Evolutionary conservation across 2,329 filamentous ascomycete genomes (phyloP), one percentile per base, ranked within the genome.

Genomic region (Huntiella bhutanensis): DNA sequence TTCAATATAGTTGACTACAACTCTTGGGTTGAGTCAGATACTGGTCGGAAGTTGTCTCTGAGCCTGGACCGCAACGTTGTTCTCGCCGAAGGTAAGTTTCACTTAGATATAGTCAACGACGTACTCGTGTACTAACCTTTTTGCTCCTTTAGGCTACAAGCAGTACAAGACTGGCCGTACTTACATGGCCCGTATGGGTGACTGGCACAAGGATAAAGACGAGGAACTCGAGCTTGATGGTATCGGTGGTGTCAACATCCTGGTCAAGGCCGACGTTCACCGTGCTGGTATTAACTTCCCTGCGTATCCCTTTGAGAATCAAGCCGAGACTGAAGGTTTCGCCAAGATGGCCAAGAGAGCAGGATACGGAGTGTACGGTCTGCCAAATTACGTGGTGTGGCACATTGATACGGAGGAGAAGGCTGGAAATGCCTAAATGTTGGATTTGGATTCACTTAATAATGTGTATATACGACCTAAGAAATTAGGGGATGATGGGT

Each of bases 271-370:
- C 4, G 88, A 98, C 61, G 88, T 98, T 8, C 91, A 98, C 63
- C 77, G 91, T 65, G 85, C 88, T 57, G 85, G 85, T 88, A 91
- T 98, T 67, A 98, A 98, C 63, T 98, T 98, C 63, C 91, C 91
- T 6, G 79, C 77, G 59, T 98, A 98, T 58, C 74, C 91, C 3
- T 98, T 98, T 60, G 91, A 98, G 61, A 96, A 98, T 63, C 91
- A 98, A 66, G 91, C 91, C 52, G 91, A 98, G 64, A 98, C 91
- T 4, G 91, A 98, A 65, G 91, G 91, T 5, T 98, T 98, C 58
- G 91, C 91, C 34, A 94, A 92, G 62, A 98, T 98, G 91, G 91
- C 91, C 50, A 95, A 92, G 67, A 73, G 86, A 52, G 91, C 91
- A 13, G 91, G 91, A 39, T 96, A 95, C 60, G 73, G 84, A 57